These are phyloP conservation scores for Fusarium sp. DNA, from an alignment of 2,329 filamentous ascomycete species.

Conservation along the genomic window DNA sequence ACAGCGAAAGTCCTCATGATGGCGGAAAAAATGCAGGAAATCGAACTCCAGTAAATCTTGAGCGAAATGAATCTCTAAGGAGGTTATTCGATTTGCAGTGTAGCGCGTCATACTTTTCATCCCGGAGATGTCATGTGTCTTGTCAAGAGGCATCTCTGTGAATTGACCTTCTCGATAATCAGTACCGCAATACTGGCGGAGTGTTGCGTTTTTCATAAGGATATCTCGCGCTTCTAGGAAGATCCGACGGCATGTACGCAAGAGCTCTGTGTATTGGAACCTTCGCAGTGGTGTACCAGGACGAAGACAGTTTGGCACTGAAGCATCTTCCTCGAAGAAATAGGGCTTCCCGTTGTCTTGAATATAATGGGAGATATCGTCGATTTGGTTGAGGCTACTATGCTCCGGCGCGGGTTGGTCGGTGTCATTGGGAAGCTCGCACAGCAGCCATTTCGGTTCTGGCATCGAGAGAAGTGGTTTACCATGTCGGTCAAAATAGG, in stretches of 20 bases:
- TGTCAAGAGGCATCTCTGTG: background rate
- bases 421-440: conserved; percentile 2
- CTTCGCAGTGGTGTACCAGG: conserved; percentile 1
- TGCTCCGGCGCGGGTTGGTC: background rate
- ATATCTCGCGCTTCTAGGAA: conserved; percentile 28
- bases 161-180: too few species aligned
- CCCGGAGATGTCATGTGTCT: background rate
- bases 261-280: conserved; percentile 19
- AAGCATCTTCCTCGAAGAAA: background rate
- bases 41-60: background rate
- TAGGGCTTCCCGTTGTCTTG: background rate
- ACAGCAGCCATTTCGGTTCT: conserved; percentile 20
- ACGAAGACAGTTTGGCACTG: background rate
- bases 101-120: conserved; percentile 22
- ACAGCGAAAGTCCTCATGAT: background rate
- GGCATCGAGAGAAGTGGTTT: background rate
- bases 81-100: conserved; percentile 29
- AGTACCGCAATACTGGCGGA: too few species aligned
- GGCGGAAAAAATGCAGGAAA: accelerated
- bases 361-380: background rate
- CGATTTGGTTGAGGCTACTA: background rate
- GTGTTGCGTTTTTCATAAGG: conserved; percentile 19
- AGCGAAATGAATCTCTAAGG: conserved; percentile 1
- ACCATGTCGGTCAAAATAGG: background rate
- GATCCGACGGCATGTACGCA: conserved; percentile 24